Conservation (phyloP, 352 stramenopile species). For the Pythium diclinum region DNA sequence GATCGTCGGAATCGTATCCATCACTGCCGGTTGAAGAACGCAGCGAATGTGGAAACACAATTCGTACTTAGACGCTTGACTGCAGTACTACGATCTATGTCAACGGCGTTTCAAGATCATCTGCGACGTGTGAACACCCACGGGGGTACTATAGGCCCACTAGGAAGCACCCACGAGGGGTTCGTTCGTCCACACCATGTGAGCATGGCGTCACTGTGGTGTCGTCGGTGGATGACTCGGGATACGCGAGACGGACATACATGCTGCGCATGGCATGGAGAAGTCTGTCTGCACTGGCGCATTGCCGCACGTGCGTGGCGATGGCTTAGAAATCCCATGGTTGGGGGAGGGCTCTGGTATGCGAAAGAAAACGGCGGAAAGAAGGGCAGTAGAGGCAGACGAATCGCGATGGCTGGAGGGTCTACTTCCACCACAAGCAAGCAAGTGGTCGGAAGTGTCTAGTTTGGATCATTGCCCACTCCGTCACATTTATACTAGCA, state of each 20-base stretch:
- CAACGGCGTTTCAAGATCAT: neutral
- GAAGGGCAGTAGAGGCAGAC: neutral
- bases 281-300: neutral
- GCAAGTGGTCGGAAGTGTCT: neutral
- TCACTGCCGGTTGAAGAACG: conserved; percentile 8
- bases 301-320: neutral
- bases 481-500: too few species aligned
- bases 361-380: neutral
- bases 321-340: neutral
- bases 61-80: conserved; percentile 4
- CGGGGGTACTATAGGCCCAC: neutral
- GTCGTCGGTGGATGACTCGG: neutral
- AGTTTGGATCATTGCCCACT: neutral
- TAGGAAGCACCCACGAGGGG: neutral
- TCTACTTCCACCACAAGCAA: neutral
- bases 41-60: conserved; percentile 17
- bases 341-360: neutral
- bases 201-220: neutral
- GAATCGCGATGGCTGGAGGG: neutral
- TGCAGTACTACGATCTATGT: conserved; percentile 1
- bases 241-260: neutral
- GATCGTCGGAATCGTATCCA: conserved; percentile 5
- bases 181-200: neutral
- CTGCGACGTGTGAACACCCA: conserved; percentile 15
- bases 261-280: neutral